Conservation (phyloP, 352 stramenopile genomes). For the Peronospora belbahrii region DNA sequence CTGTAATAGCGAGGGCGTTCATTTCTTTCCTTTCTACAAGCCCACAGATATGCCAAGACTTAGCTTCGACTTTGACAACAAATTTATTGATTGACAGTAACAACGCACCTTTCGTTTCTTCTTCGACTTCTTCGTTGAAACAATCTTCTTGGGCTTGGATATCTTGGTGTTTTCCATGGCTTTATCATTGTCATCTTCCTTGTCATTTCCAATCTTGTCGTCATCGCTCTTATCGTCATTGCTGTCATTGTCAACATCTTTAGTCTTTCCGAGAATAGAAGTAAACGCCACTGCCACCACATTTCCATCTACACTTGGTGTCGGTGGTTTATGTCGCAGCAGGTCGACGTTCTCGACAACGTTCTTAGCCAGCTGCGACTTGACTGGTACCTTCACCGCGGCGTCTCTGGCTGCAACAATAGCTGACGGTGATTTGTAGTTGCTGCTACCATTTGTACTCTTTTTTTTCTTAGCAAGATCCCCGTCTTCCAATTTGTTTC, state of each 20-base stretch:
- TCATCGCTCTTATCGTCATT: neutral
- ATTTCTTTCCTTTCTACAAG: constrained; percentile 42
- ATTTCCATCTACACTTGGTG: constrained; percentile 8
- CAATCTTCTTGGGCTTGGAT: constrained; percentile 23
- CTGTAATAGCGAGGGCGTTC: constrained; percentile 14
- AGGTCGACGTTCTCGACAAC: constrained; percentile 37
- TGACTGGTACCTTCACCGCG: constrained; percentile 27
- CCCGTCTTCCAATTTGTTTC: constrained; percentile 30
- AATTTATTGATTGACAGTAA: constrained; percentile 7
- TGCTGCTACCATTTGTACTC: constrained; percentile 18
- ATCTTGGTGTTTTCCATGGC: constrained; percentile 18
- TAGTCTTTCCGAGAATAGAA: constrained; percentile 20
- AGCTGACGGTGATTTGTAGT: constrained; percentile 28
- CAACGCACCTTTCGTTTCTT: constrained; percentile 62
- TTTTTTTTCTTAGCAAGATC: constrained; percentile 23
- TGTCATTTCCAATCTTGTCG: neutral
- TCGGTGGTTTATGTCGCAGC: constrained; percentile 29
- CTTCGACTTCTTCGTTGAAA: constrained; percentile 49
- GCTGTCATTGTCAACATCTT: constrained; percentile 27
- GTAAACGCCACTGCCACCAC: constrained; percentile 27
- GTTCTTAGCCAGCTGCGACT: constrained; percentile 20
- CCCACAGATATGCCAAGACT: neutral
- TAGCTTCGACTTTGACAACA: constrained; percentile 41
- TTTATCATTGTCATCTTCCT: constrained; percentile 11
- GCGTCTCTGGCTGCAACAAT: constrained; percentile 18